Percentiles rank a stretch among this genome's conserved stretches.
Conservation (phyloP, 1,139 yeast genomes). For the Candida frijolesensis region DNA sequence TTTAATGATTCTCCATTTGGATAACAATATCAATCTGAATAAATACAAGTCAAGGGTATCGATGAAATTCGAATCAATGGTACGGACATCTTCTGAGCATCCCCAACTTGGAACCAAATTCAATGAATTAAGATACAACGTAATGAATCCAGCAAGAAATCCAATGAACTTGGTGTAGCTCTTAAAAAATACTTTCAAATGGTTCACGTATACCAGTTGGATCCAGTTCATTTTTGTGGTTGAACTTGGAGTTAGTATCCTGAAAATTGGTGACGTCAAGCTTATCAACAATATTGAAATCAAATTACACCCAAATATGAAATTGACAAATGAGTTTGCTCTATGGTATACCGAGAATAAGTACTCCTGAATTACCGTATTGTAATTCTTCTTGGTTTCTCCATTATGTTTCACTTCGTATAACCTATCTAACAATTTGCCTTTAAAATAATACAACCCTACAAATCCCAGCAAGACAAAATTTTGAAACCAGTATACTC, state of each 20-base stretch:
- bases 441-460: slow-evolving; percentile 26
- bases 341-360: slow-evolving; percentile 24
- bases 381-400: slow-evolving; percentile 13
- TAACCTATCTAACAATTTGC: slow-evolving; percentile 28
- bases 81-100: slow-evolving; percentile 19
- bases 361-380: slow-evolving; percentile 22
- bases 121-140: slow-evolving; percentile 30
- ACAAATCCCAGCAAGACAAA: slow-evolving; percentile 22
- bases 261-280: slow-evolving; percentile 36
- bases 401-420: slow-evolving; percentile 28
- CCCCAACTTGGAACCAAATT: slow-evolving; percentile 29
- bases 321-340: slow-evolving; percentile 38
- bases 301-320: slow-evolving; percentile 41
- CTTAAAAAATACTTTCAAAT: slow-evolving; percentile 34
- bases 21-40: slow-evolving; percentile 36
- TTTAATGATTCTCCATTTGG: slow-evolving; percentile 47
- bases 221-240: slow-evolving; percentile 2
- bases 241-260: slow-evolving; percentile 18
- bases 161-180: slow-evolving; percentile 40
- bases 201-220: slow-evolving; percentile 17
- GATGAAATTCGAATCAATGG: slow-evolving; percentile 23
- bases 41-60: slow-evolving; percentile 37
- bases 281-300: slow-evolving; percentile 38
- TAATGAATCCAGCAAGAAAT: slow-evolving; percentile 33
- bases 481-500: slow-evolving; percentile 33